phyloP scores from a whole-genome alignment of 2,329 filamentous ascomycete species.

The Huntiella bhutanensis region DNA sequence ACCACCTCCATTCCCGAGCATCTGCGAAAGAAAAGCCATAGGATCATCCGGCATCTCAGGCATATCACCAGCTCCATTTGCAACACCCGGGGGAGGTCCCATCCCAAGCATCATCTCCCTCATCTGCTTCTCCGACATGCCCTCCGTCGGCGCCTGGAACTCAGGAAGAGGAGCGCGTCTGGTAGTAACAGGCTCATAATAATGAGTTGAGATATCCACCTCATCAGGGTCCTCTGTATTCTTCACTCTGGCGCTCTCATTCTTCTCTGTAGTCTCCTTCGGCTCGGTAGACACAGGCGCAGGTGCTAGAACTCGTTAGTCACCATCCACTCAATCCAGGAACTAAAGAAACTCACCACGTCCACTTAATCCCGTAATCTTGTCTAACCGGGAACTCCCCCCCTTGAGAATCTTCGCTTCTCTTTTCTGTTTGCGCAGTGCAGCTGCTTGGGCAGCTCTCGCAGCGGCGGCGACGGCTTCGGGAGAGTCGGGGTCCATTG shows the following conservation, averaged over 20 bases:
- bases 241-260: too few species aligned
- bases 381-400: constrained; percentile 50
- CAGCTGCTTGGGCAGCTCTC: constrained; percentile 44
- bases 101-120: constrained; percentile 46
- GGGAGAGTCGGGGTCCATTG: constrained; percentile 5
- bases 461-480: constrained; percentile 30
- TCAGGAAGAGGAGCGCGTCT: constrained; percentile 14
- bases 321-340: not conserved
- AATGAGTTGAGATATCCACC: constrained; percentile 61
- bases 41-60: constrained; percentile 14
- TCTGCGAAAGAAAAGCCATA: not conserved
- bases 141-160: constrained; percentile 13
- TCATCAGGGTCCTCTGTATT: constrained; percentile 47
- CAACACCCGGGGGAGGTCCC: constrained; percentile 11
- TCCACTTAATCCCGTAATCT: constrained; percentile 40
- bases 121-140: constrained; percentile 38
- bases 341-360: constrained; percentile 4
- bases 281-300: constrained; percentile 14
- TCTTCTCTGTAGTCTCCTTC: not conserved
- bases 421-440: constrained; percentile 58
- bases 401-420: constrained; percentile 62
- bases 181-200: constrained; percentile 32
- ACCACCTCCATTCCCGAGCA: constrained; percentile 1
- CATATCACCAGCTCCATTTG: constrained; percentile 1
- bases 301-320: not conserved